Evolutionary conservation across 1,284 basidiomycete species (phyloP), one percentile per base, ranked within the genome.

Genomic region (Rhizoctonia solani): DNA sequence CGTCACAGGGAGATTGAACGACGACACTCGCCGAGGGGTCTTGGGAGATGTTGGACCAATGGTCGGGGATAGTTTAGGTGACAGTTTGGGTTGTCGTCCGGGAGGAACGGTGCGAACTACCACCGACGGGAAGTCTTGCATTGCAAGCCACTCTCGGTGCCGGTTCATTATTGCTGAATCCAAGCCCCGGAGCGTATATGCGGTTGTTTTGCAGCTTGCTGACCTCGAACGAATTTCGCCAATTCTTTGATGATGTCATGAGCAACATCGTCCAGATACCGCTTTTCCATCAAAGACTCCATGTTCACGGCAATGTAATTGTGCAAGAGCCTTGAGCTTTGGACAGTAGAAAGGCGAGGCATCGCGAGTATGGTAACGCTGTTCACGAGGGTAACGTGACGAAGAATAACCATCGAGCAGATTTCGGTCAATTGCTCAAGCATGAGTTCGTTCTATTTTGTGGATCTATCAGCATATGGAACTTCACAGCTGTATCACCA

Each of bases 281-380:
- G 85, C 30, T 82, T 82, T 75, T 98, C 94, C 23, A 99, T 83
- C 63, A 98, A 83, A 0, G 89, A 88, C 76, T 99, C 97, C 80
- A 98, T 82, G 74, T 93, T 95, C 68, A 85, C 84, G 1, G 86
- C 80, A 72, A 95, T 88, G 77, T 95, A 98, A 46, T 84, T 84
- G 75, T 95, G 91, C 16, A 95, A 81, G 85, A 23, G 85, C 81
- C 30, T 87, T 84, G 61, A 99, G 85, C 3, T 86, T 83, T 16
- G 78, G 76, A 1, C 90, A 90, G 72, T 94, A 83, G 77, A 88
- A 91, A 75, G 92, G 86, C 0, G 87, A 84, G 0, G 95, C 93
- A 53, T 98, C 32, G 87, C 79, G 34, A 98, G 87, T 27, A 98
- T 81, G 66, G 89, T 87, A 63, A 88, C 90, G 0, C 89, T 90